phyloP scores from a whole-genome alignment of 192 early-diverging fungal species.

The Hyaloraphidium curvatum region DNA sequence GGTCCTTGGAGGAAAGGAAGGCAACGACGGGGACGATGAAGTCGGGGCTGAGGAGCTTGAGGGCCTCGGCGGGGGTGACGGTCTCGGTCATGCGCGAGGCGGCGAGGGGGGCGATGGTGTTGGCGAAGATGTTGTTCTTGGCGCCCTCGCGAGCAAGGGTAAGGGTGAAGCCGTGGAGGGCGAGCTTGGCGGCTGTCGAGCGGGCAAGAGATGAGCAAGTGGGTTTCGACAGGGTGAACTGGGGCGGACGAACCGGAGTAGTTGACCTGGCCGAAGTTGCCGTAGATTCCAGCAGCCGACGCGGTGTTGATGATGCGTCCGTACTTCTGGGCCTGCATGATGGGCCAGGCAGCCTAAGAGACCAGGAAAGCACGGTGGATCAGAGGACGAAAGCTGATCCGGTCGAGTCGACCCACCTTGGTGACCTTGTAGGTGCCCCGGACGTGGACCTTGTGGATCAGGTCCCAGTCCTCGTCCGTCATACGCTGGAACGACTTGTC shows the following conservation, averaged over 20 bases:
- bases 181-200: conserved; percentile 64
- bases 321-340: background rate
- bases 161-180: conserved; percentile 71
- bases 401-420: too few relatives aligned
- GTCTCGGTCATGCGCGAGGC: conserved; percentile 87
- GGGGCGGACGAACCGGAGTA: too few relatives aligned
- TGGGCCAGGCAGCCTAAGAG: background rate
- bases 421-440: conserved; percentile 86
- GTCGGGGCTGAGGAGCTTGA: conserved; percentile 88
- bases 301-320: conserved; percentile 16
- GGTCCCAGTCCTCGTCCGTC: conserved; percentile 95
- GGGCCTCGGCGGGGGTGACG: conserved; percentile 83
- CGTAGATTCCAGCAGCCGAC: conserved; percentile 94
- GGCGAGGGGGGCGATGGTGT: conserved; percentile 92
- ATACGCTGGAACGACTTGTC: conserved; percentile 91
- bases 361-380: too few relatives aligned
- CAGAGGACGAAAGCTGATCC: too few relatives aligned
- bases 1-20: conserved; percentile 75
- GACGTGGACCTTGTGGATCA: conserved; percentile 83
- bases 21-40: conserved; percentile 83
- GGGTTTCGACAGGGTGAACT: too few relatives aligned
- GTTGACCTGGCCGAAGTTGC: conserved; percentile 92
- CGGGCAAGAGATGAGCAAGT: background rate
- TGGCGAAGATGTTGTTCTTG: conserved; percentile 76
- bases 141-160: conserved; percentile 84